These are phyloP conservation scores for Talaromyces proteolyticus DNA, from an alignment of 495 filamentous ascomycete genomes.

Conservation along the genomic window DNA sequence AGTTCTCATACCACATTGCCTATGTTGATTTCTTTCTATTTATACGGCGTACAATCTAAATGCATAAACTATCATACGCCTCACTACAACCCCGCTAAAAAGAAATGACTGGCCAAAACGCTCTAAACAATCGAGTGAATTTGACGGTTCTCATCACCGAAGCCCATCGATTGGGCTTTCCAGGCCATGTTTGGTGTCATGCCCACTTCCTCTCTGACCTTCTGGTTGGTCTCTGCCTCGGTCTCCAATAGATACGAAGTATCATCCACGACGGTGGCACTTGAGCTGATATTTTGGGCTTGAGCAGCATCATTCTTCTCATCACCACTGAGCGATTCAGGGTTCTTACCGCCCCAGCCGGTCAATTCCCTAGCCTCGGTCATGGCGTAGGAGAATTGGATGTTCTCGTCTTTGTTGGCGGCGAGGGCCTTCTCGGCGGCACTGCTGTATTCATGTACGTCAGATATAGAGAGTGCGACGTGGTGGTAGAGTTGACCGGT, in stretches of 20 bases:
- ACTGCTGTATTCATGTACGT: slow-evolving; percentile 2
- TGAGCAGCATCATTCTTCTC: slow-evolving; percentile 2
- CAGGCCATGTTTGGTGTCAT: background rate
- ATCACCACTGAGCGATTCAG: slow-evolving; percentile 1
- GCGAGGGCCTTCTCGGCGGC: slow-evolving; percentile 1
- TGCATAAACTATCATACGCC: background rate
- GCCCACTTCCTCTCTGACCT: slow-evolving; percentile 1
- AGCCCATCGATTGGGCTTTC: background rate
- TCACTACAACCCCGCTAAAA: background rate
- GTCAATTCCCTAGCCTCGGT: background rate
- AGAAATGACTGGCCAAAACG: background rate
- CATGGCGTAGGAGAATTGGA: slow-evolving; percentile 1
- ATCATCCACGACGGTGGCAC: background rate
- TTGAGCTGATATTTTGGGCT: slow-evolving; percentile 2
- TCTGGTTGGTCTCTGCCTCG: background rate
- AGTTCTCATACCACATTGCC: background rate
- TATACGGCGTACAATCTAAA: background rate
- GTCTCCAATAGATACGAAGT: background rate
- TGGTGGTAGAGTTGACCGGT: slow-evolving; percentile 1
- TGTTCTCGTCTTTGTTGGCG: slow-evolving; percentile 1
- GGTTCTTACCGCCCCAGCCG: background rate
- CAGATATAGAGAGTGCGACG: background rate
- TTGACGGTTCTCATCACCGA: background rate
- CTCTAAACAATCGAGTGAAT: slow-evolving; percentile 1
- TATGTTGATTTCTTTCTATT: background rate